A percentile compares a stretch with the other conserved stretches of the same genome.
Conservation (phyloP, 139 green algal genomes). For the Yamagishiella unicocca region DNA sequence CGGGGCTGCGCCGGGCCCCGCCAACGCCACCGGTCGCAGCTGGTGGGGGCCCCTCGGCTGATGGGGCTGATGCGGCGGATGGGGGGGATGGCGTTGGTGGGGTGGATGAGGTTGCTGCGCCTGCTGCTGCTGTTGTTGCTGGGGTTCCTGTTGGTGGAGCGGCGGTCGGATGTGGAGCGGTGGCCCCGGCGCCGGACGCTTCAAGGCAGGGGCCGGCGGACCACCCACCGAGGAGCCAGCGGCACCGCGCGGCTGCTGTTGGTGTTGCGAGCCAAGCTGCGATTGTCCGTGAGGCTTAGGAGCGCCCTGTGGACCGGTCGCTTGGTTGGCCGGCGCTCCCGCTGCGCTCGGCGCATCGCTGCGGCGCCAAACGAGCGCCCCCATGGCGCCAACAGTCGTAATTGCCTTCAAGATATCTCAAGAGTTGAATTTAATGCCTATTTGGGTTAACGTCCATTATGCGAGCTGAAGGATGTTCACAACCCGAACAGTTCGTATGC, state of each 20-base stretch:
- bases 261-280: not conserved
- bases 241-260: not conserved
- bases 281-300: not conserved
- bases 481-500: not conserved
- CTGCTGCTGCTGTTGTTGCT: not conserved
- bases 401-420: not conserved
- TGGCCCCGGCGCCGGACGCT: not conserved
- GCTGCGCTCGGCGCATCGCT: not conserved
- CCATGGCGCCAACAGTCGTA: not conserved
- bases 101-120: not conserved
- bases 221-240: not conserved
- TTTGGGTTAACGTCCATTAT: not conserved
- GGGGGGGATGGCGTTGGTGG: not conserved
- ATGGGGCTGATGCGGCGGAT: not conserved
- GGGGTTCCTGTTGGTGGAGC: not conserved
- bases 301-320: not conserved
- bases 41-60: no score
- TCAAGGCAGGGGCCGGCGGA: not conserved
- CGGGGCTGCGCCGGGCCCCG: no score
- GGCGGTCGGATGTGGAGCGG: not conserved
- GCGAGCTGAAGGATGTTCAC: not conserved
- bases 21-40: no score
- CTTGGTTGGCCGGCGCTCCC: no score
- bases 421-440: not conserved
- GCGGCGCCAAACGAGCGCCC: constrained; percentile 3